Percentiles rank a stretch among this genome's conserved stretches.
Evolutionary conservation across 2,329 filamentous ascomycete genomes (phyloP).

Genomic region (Aspergillus aculeatinus): DNA sequence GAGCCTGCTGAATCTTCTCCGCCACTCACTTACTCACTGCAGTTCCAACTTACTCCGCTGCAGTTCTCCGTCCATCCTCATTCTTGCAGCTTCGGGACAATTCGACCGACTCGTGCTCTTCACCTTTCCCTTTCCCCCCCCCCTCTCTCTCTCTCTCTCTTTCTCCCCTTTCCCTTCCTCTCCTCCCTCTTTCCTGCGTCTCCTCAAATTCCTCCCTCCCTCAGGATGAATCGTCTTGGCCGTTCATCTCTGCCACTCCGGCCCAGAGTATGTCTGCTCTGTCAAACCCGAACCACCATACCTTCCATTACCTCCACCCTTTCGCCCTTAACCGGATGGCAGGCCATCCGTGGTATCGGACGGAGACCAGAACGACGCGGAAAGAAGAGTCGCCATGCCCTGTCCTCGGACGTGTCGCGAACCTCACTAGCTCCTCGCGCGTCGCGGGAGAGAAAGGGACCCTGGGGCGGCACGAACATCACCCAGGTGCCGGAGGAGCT

Average conservation of each 20-base stretch:
- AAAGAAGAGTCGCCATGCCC: constrained; percentile 39
- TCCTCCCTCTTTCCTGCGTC: background rate
- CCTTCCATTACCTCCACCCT: constrained; percentile 15
- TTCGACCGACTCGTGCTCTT: background rate
- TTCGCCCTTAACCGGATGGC: constrained; percentile 21
- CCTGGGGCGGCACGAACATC: constrained; percentile 61
- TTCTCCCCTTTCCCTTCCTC: constrained; percentile 5
- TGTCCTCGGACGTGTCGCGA: constrained; percentile 35
- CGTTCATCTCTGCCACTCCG: constrained; percentile 31
- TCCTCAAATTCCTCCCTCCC: background rate
- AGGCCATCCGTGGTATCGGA: constrained; percentile 32
- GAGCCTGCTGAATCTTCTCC: constrained; percentile 10
- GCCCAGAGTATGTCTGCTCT: constrained; percentile 34
- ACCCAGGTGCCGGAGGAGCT: constrained; percentile 47
- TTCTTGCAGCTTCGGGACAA: background rate
- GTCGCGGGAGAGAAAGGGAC: constrained; percentile 44
- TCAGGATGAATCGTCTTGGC: constrained; percentile 22
- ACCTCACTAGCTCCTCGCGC: constrained; percentile 36
- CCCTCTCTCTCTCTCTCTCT: background rate
- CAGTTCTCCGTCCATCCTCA: background rate
- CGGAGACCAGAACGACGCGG: constrained; percentile 32
- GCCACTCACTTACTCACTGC: background rate
- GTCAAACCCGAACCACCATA: constrained; percentile 27
- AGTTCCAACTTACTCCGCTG: too few species aligned
- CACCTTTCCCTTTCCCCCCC: background rate